Conservation (phyloP, 345 rosid genomes). For the Rhizophora mangle region DNA sequence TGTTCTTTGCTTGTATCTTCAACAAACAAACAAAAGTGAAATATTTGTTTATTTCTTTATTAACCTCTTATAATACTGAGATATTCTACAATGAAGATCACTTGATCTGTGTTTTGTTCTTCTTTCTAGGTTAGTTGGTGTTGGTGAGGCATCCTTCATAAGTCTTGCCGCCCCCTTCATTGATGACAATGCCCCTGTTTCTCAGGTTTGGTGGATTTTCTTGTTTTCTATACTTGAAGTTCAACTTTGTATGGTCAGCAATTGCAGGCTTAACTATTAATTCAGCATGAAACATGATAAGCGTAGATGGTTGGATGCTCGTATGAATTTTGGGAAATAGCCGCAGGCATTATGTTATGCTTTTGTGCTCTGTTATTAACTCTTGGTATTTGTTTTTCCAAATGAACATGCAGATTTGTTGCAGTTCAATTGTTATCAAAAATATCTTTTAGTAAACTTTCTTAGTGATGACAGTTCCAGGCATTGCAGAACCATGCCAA, state of each 20-base stretch:
- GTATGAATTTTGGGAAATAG: too few relatives aligned
- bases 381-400: background rate
- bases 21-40: too few relatives aligned
- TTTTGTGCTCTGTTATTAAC: background rate
- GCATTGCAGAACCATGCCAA: background rate
- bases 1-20: too few relatives aligned
- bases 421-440: background rate
- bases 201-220: conserved; percentile 49
- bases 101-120: conserved; percentile 9
- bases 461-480: background rate
- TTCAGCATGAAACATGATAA: too few relatives aligned
- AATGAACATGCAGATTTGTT: background rate
- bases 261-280: too few relatives aligned
- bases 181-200: conserved; percentile 85
- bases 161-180: conserved; percentile 98
- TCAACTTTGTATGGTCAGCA: background rate
- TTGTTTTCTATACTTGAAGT: background rate
- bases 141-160: conserved; percentile 96
- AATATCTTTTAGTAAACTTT: background rate
- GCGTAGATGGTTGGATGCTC: too few relatives aligned
- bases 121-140: conserved; percentile 82
- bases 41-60: too few relatives aligned
- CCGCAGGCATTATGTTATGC: too few relatives aligned
- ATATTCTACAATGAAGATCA: background rate
- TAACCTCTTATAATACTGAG: too few relatives aligned